Base-by-base conservation (phyloP, 345 rosid species). In the Lagerstroemia speciosa region DNA sequence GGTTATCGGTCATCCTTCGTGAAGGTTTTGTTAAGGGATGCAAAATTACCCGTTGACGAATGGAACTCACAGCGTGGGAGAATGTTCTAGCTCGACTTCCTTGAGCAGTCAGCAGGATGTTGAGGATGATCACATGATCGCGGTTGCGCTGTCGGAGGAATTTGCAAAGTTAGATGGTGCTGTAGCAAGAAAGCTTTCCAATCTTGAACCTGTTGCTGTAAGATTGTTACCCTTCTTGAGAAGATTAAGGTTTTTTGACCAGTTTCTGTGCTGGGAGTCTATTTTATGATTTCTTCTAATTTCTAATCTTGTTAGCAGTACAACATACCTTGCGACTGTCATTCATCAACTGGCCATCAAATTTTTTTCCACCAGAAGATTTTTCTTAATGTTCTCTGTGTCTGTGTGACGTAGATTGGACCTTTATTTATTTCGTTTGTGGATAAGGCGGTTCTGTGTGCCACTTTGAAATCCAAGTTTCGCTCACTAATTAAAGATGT, bases 81-180 rank as follows among this genome's bases (percentile, higher is more conserved):
- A 89, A 58, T 80, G 82, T 72, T 93, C 97, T 38, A 86, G 88
- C 79, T 90, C 98, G n/a, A 84, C 88, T 68, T 87, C 92, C 22
- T 71, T 82, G 83, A 85, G 92, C 85, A 90, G 91, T 71, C 89
- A 83, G 66, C 88, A 61, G 77, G 90, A 84, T 67, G 78, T 78
- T 0, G 91, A 91, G 71, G 96, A 93, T 81, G 98, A 93, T 48
- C 83, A 80, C 66, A 86, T 91, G 96, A 93, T 93, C 75, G 97
- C 97, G 67, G 76, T 77, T 53, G 83, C 87, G 36, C 75, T 93
- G 68, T 78, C 98, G 6, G 97, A 93, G 79, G 96, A 93, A 73
- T 87, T 76, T 70, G 87, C 87, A 15, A 77, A 87, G n/a, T 72
- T 81, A 34, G 97, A 91, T 67, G 88, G 88, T 70, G 89, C 89